Conservation (phyloP, 148 eudicot genomes). For the Silene conica region DNA sequence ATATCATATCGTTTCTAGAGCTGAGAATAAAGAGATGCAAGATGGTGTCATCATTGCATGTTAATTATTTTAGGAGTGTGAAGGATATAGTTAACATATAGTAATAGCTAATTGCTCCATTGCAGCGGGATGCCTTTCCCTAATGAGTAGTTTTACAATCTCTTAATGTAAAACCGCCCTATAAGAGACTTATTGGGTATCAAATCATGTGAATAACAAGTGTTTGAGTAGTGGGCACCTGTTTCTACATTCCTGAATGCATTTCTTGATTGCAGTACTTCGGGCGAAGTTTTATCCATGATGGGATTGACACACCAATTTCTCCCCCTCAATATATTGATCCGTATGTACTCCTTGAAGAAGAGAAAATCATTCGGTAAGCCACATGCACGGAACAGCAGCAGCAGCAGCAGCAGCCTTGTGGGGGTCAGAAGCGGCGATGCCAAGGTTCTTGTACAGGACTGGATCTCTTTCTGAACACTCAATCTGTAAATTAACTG, state of each 20-base stretch:
- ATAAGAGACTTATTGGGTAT: background rate
- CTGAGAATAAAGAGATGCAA: background rate
- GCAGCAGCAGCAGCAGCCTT: no score
- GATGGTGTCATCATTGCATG: no score
- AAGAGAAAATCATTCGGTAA: conserved; percentile 52
- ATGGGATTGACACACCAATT: conserved; percentile 32
- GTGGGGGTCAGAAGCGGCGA: background rate
- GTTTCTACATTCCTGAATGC: background rate
- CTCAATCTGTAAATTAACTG: conserved; percentile 2
- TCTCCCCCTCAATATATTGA: conserved; percentile 67
- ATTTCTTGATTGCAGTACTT: conserved; percentile 55
- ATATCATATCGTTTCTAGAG: background rate
- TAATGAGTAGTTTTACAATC: no score
- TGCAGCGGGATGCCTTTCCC: no score
- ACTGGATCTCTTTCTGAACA: background rate
- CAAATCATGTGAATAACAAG: background rate
- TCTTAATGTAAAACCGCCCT: no score
- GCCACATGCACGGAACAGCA: conserved; percentile 15
- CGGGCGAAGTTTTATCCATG: conserved; percentile 72
- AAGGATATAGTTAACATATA: no score
- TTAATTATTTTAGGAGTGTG: no score
- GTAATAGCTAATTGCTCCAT: no score
- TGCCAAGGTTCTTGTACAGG: background rate
- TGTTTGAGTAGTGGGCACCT: background rate
- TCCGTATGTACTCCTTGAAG: conserved; percentile 79